Percentiles rank a stretch among this genome's conserved stretches.
Evolutionary conservation across 2,329 filamentous ascomycete species (phyloP).

Genomic region (Malbranchea zuffiana): DNA sequence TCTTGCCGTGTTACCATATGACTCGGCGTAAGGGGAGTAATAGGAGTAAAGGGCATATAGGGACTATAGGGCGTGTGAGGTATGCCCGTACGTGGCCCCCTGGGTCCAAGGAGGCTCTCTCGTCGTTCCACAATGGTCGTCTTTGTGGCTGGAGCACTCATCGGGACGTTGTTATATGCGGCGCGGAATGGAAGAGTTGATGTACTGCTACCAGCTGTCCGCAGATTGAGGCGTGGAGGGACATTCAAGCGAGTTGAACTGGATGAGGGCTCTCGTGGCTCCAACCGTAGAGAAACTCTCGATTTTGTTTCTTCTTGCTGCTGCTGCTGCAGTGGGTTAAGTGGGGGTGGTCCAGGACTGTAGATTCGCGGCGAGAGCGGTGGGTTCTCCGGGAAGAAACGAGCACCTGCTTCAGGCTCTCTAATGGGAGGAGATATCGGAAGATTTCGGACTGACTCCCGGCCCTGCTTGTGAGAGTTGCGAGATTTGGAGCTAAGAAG

Average conservation of each 20-base stretch:
- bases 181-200: conserved; percentile 36
- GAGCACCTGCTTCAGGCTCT: conserved; percentile 34
- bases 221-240: conserved; percentile 26
- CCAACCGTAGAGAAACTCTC: neutral
- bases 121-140: conserved; percentile 40
- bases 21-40: conserved; percentile 40
- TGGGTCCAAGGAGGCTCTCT: conserved; percentile 20
- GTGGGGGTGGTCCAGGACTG: conserved; percentile 46
- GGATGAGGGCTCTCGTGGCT: conserved; percentile 6
- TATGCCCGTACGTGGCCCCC: conserved; percentile 37
- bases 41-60: conserved; percentile 42
- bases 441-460: conserved; percentile 41
- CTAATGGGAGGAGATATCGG: conserved; percentile 47
- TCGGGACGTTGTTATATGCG: conserved; percentile 29
- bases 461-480: conserved; percentile 36
- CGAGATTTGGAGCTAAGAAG: conserved; percentile 32
- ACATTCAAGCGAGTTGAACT: conserved; percentile 13
- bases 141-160: conserved; percentile 39
- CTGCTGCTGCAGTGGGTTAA: conserved; percentile 31
- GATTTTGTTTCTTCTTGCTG: conserved; percentile 12
- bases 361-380: conserved; percentile 48
- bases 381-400: conserved; percentile 40
- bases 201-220: conserved; percentile 21
- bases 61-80: conserved; percentile 40
- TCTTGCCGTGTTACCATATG: conserved; percentile 36